Evolutionary conservation across 331 rosid genomes (phyloP), one percentile per base, ranked within the genome.

Genomic region (Spiraea crenata): DNA sequence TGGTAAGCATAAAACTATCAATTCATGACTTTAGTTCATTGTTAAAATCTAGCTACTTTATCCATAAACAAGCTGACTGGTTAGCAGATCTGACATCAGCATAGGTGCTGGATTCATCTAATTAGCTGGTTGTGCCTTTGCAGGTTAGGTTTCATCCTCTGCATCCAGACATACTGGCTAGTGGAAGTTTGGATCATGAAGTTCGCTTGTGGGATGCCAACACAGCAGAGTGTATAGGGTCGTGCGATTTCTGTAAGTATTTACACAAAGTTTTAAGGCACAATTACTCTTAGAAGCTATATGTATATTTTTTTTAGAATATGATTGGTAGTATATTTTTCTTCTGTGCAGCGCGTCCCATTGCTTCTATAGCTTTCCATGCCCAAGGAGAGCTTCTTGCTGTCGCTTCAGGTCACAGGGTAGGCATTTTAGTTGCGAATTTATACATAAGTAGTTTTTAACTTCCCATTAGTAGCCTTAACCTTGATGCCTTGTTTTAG

Each of bases 141-240:
- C 95, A 91, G 99, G 99, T 95, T 74, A 89, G 99, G 85, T 95
- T 95, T 81, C 99, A 95, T 86, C 99, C 98, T 2, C 69, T 89
- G 76, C 67, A 78, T 63, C 93, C 99, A 5, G 84, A 89, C 69
- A 86, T 95, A 77, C 90, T 95, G 82, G 98, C 97, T 20, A 95
- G 98, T 81, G 99, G 99, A 79, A 95, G 99, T 76, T 87, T 95
- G 90, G 99, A 95, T 86, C 96, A 95, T 71, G 97, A 91, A 82
- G 99, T 95, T 81, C 92, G 93, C 41, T 76, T 91, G 54, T 95
- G 99, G 99, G 92, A 95, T 82, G 91, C 97, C 65, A 89, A 85
- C 54, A 86, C 96, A 13, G 86, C 96, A 48, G 92, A 89, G 74
- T 95, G 99, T 87, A 82, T 89, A 69, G 87, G 85, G 70, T 89